phyloP scores from a whole-genome alignment of 352 stramenopile genomes.

The Saprolegnia diclina region DNA sequence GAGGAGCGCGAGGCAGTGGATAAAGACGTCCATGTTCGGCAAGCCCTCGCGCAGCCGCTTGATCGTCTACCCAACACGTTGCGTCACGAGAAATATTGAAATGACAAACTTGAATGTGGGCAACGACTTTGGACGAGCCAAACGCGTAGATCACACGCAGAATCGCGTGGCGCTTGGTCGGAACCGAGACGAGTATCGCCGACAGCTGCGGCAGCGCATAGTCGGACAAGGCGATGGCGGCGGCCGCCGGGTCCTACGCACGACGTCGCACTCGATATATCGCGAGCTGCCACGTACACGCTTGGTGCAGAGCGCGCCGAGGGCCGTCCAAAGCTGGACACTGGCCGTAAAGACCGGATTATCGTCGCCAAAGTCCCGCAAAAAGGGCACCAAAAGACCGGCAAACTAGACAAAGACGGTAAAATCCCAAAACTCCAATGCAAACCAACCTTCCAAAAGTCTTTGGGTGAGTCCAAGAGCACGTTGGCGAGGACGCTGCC shows the following conservation, averaged over 20 bases:
- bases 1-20: slow-evolving; percentile 63
- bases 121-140: slow-evolving; percentile 40
- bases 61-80: too few relatives aligned
- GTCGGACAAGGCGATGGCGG: slow-evolving; percentile 51
- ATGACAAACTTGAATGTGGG: slow-evolving; percentile 45
- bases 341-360: slow-evolving; percentile 39
- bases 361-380: slow-evolving; percentile 46
- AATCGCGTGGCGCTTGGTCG: slow-evolving; percentile 45
- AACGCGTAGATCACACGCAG: slow-evolving; percentile 61
- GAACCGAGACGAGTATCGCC: slow-evolving; percentile 29
- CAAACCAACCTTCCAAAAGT: slow-evolving; percentile 65
- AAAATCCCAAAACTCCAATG: neutral
- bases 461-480: slow-evolving; percentile 67
- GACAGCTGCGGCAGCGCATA: slow-evolving; percentile 46
- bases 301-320: slow-evolving; percentile 44
- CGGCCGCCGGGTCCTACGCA: slow-evolving; percentile 34
- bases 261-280: neutral
- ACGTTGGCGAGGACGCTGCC: slow-evolving; percentile 45
- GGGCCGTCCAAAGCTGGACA: slow-evolving; percentile 33
- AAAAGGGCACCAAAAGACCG: slow-evolving; percentile 44
- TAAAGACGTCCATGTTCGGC: slow-evolving; percentile 56
- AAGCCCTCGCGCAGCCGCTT: slow-evolving; percentile 67
- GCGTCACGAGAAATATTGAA: too few relatives aligned
- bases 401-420: slow-evolving; percentile 31
- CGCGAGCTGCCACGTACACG: slow-evolving; percentile 15